Evolutionary conservation across 2,329 filamentous ascomycete genomes (phyloP), one percentile per base, ranked within the genome.

Genomic region (Graphilbum sp.): DNA sequence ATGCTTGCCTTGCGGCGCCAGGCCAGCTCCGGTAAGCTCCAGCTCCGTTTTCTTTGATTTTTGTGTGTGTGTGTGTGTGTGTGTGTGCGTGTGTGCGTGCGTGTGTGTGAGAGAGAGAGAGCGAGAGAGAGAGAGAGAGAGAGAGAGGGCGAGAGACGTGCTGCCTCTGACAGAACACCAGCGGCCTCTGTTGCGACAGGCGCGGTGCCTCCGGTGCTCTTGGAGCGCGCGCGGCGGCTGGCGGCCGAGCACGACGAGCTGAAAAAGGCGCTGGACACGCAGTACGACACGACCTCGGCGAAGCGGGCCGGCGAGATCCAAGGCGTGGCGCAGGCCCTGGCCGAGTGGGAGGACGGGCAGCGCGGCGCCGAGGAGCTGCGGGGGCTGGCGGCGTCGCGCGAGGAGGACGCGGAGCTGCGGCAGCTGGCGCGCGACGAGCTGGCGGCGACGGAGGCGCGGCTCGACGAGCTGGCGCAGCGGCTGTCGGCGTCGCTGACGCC

Each of bases 371-470:
- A 51, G 3, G 74, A 79, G 56, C 66, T 79, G 13, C 54, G 56
- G 5, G 51, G 54, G 23, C 62, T 78, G 46, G 54, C 71, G 12
- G 48, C 59, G 10, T 64, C 64, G 32, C 62, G 63, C 20, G 72
- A 79, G 45, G 56, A 59, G 37, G 72, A 79, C 45, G 56, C 59
- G 35, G 90, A 96, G 57, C 70, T 98, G 37, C 73, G 77, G 11
- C 66, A 76, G 9, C 67, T 98, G 38, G 76, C 92, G 11, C 61
- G 68, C n/a, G 85, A 93, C 45, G 90, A 98, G 54, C 66, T 96
- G 9, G 61, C 63, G n/a, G 56, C 67, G 3, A 85, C 83, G 11
- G 62, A 67, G 15, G 58, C 66, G 6, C 64, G 70, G 41, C 67
- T 95, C 19, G 64, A 69, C 3, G 53, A 59, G 1, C 69, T 92